Conservation (phyloP, 148 eudicot genomes). For the Nepenthes gracilis region DNA sequence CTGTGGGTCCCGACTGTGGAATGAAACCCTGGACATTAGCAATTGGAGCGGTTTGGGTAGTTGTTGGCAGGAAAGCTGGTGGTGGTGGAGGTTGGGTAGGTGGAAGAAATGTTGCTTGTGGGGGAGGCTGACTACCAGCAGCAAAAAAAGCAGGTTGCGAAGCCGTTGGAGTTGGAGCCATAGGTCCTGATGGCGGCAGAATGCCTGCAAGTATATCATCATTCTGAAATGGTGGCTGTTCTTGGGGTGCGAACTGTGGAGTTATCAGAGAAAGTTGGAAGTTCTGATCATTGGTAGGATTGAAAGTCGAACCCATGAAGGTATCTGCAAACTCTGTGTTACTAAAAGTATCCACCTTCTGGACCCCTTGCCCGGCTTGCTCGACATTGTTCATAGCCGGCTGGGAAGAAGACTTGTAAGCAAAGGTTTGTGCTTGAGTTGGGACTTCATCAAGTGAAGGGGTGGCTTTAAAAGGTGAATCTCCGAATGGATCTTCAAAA, state of each 20-base stretch:
- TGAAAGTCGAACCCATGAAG: slow-evolving; percentile 15
- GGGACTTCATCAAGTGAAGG: slow-evolving; percentile 29
- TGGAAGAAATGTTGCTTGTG: slow-evolving; percentile 11
- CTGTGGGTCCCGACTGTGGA: slow-evolving; percentile 25
- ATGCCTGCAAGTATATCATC: slow-evolving; percentile 72
- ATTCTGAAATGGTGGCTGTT: slow-evolving; percentile 16
- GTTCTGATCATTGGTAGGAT: slow-evolving; percentile 11
- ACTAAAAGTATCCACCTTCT: slow-evolving; percentile 15
- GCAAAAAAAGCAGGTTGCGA: slow-evolving; percentile 14
- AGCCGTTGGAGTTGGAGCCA: slow-evolving; percentile 12
- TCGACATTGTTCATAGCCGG: slow-evolving; percentile 19
- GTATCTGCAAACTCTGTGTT: slow-evolving; percentile 23
- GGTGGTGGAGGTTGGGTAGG: slow-evolving; percentile 13
- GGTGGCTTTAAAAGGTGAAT: slow-evolving; percentile 77
- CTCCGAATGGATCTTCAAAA: slow-evolving; percentile 94
- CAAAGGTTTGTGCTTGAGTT: slow-evolving; percentile 33
- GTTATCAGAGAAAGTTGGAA: slow-evolving; percentile 19
- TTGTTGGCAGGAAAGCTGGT: slow-evolving; percentile 12
- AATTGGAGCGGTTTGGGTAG: slow-evolving; percentile 6
- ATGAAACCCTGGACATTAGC: slow-evolving; percentile 9
- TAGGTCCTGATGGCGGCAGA: slow-evolving; percentile 57
- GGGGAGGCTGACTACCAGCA: slow-evolving; percentile 16
- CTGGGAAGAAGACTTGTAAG: slow-evolving; percentile 25
- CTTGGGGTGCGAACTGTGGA: slow-evolving; percentile 18
- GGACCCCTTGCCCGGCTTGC: slow-evolving; percentile 25